Conservation (phyloP, 1,139 yeast genomes). For the Candida sp. region DNA sequence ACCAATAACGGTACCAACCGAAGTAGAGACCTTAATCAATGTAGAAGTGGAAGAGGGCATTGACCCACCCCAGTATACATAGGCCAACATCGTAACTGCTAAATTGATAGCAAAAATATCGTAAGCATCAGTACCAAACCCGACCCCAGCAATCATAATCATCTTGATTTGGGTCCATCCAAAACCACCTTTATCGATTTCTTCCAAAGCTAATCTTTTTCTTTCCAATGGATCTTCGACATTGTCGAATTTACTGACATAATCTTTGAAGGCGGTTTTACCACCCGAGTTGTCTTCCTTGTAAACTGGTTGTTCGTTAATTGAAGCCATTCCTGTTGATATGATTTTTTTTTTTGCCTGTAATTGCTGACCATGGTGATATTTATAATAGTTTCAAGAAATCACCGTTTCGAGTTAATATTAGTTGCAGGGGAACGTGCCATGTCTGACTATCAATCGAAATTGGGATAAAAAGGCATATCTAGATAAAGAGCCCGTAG, state of each 20-base stretch:
- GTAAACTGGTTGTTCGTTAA: conserved; percentile 3
- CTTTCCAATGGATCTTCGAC: conserved; percentile 86
- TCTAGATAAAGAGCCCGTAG: too few relatives aligned
- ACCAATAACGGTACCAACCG: conserved; percentile 93
- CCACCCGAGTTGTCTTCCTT: conserved; percentile 49
- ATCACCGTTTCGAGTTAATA: too few relatives aligned
- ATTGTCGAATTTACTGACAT: conserved; percentile 77
- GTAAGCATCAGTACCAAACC: conserved; percentile 89
- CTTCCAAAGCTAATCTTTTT: conserved; percentile 85
- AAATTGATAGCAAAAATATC: conserved; percentile 88
- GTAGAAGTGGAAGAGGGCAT: conserved; percentile 71
- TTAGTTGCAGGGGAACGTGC: too few relatives aligned
- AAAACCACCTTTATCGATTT: conserved; percentile 79
- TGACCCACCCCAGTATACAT: conserved; percentile 64
- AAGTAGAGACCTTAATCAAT: conserved; percentile 79
- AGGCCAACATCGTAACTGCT: conserved; percentile 70
- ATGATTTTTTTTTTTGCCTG: too few relatives aligned
- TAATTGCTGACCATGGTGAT: too few relatives aligned
- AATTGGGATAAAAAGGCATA: too few relatives aligned
- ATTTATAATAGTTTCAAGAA: too few relatives aligned
- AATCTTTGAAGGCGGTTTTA: conserved; percentile 88
- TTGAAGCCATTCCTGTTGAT: conserved; percentile 2
- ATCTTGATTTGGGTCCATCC: conserved; percentile 90
- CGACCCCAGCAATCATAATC: conserved; percentile 90
- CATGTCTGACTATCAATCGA: too few relatives aligned